A percentile compares a stretch with the other conserved stretches of the same genome.
Evolutionary conservation across 108 stramenopile species (phyloP).

Genomic region (Discostella pseudostelligera): DNA sequence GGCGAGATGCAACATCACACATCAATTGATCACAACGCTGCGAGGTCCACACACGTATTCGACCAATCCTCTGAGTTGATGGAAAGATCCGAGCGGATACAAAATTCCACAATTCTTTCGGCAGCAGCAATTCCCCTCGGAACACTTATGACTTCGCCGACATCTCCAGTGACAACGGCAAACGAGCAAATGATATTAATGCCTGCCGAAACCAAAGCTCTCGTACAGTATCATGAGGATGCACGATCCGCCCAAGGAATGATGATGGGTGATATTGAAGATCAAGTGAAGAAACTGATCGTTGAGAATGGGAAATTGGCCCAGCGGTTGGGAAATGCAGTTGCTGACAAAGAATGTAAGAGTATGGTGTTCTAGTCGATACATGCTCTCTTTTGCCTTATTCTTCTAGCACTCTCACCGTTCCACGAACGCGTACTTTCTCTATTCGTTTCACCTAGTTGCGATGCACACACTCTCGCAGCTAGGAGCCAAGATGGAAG

Average conservation of each 20-base stretch:
- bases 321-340: conserved; percentile 20
- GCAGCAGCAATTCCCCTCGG: too few relatives aligned
- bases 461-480: conserved; percentile 25
- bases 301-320: conserved; percentile 33
- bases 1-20: too few relatives aligned
- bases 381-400: not conserved
- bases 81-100: too few relatives aligned
- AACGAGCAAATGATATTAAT: not conserved
- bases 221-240: too few relatives aligned
- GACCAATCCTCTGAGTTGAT: too few relatives aligned
- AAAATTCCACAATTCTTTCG: too few relatives aligned
- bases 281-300: conserved; percentile 19
- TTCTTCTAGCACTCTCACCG: not conserved
- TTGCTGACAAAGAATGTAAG: conserved; percentile 39
- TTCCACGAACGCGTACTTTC: not conserved
- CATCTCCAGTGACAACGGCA: too few relatives aligned
- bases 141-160: too few relatives aligned
- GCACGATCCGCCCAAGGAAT: too few relatives aligned
- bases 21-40: too few relatives aligned
- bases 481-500: conserved; percentile 35
- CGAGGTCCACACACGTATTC: too few relatives aligned
- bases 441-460: conserved; percentile 1
- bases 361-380: not conserved
- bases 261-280: conserved; percentile 7
- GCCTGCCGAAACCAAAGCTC: not conserved